These are phyloP conservation scores for Parietaria judaica DNA, from an alignment of 306 rosid genomes.

Conservation along the genomic window DNA sequence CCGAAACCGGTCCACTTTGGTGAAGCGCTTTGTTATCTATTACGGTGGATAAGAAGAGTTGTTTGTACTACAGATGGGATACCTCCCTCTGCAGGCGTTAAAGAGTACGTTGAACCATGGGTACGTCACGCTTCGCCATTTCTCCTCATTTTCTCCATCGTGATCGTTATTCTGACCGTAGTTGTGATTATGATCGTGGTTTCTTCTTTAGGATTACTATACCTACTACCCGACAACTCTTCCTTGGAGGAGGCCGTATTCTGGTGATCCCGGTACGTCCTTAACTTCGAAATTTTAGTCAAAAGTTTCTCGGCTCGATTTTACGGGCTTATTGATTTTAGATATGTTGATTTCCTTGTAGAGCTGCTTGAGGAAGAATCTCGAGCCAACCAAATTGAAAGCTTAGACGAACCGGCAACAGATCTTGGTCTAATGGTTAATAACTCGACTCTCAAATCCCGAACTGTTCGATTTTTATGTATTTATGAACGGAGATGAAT, in stretches of 20 bases:
- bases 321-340: not conserved
- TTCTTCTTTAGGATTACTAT: constrained; percentile 49
- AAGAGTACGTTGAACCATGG: constrained; percentile 79
- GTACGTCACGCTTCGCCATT: constrained; percentile 30
- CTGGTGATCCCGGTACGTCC: constrained; percentile 74
- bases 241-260: constrained; percentile 70
- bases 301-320: not conserved
- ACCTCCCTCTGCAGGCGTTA: constrained; percentile 28
- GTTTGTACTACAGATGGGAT: constrained; percentile 15
- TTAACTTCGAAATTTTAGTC: not conserved
- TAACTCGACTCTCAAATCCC: constrained; percentile 9
- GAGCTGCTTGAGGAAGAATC: constrained; percentile 65
- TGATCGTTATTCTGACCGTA: not conserved
- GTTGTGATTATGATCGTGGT: constrained; percentile 12
- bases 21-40: no score
- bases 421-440: constrained; percentile 73
- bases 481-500: not conserved
- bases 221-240: constrained; percentile 57
- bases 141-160: constrained; percentile 3
- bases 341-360: constrained; percentile 25
- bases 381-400: constrained; percentile 54
- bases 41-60: not conserved
- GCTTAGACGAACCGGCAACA: constrained; percentile 26
- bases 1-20: no score
- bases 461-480: constrained; percentile 5